Conservation (phyloP, 148 eudicot genomes). For the Talinum fruticosum region DNA sequence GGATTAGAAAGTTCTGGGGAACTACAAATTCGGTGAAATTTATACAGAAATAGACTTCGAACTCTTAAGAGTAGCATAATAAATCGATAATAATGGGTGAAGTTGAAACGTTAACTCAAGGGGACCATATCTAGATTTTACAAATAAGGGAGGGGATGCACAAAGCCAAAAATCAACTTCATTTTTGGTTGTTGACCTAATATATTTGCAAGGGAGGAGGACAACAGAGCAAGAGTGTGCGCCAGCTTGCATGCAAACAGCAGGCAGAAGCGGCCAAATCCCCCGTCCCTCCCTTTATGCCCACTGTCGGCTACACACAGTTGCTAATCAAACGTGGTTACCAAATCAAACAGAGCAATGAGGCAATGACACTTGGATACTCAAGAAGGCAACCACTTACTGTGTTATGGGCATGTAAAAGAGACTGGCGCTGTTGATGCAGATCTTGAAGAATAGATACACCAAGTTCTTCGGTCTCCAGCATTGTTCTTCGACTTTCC, state of each 20-base stretch:
- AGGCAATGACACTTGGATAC: not conserved
- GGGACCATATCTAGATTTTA: too few species aligned
- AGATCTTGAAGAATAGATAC: constrained; percentile 68
- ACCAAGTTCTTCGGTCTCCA: constrained; percentile 70
- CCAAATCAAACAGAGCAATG: not conserved
- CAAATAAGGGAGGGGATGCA: too few species aligned
- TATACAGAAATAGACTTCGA: not conserved
- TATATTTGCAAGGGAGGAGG: too few species aligned
- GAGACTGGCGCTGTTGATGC: constrained; percentile 62
- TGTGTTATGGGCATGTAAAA: constrained; percentile 53
- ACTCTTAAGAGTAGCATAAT: not conserved
- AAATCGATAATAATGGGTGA: not conserved
- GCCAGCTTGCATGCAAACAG: too few species aligned
- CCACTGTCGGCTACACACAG: too few species aligned
- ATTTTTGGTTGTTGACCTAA: too few species aligned
- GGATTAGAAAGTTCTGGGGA: not conserved
- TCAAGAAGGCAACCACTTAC: constrained; percentile 26
- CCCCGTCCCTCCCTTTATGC: too few species aligned
- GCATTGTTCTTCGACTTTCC: constrained; percentile 60
- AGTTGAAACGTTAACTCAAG: too few species aligned
- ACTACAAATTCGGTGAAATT: not conserved
- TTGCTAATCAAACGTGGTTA: not conserved
- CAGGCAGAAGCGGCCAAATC: too few species aligned
- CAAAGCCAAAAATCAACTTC: too few species aligned
- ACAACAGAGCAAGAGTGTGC: too few species aligned